Conservation (phyloP, 441 rosid genomes). For the Flueggea neowawraea region DNA sequence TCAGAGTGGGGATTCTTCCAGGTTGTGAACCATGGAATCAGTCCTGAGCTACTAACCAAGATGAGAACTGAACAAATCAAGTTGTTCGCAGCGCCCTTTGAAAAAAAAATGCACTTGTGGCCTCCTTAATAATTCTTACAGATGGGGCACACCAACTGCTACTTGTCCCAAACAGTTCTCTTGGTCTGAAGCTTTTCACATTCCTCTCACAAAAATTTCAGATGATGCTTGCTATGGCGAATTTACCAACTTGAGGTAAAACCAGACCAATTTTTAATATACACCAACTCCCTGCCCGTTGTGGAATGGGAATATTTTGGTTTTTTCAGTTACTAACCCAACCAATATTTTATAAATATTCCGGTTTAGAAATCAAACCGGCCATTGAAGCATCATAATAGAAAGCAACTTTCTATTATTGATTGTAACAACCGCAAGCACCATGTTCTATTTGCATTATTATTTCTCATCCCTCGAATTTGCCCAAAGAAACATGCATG, state of each 20-base stretch:
- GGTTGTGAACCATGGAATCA: conserved; percentile 60
- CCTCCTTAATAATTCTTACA: conserved; percentile 45
- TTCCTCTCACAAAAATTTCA: conserved; percentile 48
- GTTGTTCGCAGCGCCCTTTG: conserved; percentile 44
- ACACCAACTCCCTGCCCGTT: no score
- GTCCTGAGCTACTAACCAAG: conserved; percentile 27
- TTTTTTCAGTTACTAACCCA: no score
- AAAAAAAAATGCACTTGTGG: conserved; percentile 34
- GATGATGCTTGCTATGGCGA: conserved; percentile 44
- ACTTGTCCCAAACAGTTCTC: conserved; percentile 46
- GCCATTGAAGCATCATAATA: no score
- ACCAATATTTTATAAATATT: no score
- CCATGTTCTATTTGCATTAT: no score
- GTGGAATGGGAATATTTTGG: no score
- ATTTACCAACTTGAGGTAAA: conserved; percentile 41
- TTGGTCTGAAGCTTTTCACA: conserved; percentile 74
- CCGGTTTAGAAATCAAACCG: no score
- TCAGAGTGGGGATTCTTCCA: conserved; percentile 74
- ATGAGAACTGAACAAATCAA: conserved; percentile 50
- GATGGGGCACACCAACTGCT: conserved; percentile 62
- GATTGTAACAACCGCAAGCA: no score
- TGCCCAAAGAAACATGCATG: no score
- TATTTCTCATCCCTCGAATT: no score
- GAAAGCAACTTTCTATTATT: no score
- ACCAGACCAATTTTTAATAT: no score